Base-by-base conservation (phyloP, 495 filamentous ascomycete species). In the Penicillium herquei region DNA sequence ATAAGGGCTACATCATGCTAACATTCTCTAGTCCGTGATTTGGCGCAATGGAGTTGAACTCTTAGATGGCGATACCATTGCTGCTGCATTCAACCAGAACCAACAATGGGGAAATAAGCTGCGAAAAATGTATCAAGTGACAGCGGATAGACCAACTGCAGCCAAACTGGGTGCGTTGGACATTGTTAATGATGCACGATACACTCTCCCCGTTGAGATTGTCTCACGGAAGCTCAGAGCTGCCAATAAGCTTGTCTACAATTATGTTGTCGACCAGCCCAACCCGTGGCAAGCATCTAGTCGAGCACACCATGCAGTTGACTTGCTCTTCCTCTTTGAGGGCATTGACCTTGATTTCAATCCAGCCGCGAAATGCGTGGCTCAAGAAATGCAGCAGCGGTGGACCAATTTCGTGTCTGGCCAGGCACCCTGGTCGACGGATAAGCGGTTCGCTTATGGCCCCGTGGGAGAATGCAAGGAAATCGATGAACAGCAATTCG, bases 201-300 rank as follows among this genome's bases (percentile, higher is more conserved):
- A 70, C 54, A 57, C 67, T 0, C 61, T 72, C 5, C 69, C 71
- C 5, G 66, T 72, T n/a, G 73, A 76, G 46, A 17, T 70, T 1
- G 44, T 73, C 16, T 46, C 71, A 3, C 54, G 69, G 9, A 75
- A 74, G 47, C 49, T 71, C 0, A 48, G 56, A 1, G 61, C 59
- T 7, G 62, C 62, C 3, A 58, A 62, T 10, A 75, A 72, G 21
- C 57, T 39, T 1, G 72, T 71, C 26, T 76, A 70, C 55, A 63
- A 66, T 34, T 78, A 78, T 43, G 57, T 77, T 1, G 47, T 78
- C 42, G 75, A 78, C 50, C 71, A 77, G 42, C 34, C 61, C 0
- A 78, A 78, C 51, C 75, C 75, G n/a, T 78, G 67, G 68, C 73
- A 76, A 39, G 39, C 67, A 12, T 75, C 74, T 6, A 71, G 68